These are phyloP conservation scores for Sideroxylon spinosum DNA, from an alignment of 179 eudicot species.

Conservation along the genomic window DNA sequence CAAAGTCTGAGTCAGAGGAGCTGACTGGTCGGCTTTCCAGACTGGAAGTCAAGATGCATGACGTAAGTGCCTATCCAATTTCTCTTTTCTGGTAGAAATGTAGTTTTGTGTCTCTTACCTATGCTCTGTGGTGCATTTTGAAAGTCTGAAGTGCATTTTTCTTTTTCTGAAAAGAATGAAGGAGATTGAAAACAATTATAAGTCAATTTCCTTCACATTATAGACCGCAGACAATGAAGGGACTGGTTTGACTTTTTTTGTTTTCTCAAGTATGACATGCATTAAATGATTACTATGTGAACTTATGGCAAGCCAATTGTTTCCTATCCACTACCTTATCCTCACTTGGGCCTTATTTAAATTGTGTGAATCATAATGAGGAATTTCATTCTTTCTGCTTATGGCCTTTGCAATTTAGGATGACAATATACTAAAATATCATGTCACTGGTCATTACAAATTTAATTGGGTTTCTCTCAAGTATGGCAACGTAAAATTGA, in stretches of 20 bases:
- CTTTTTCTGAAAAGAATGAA: too few species aligned
- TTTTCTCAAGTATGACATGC: too few species aligned
- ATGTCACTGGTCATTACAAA: neutral
- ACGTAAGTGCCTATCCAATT: slow-evolving; percentile 36
- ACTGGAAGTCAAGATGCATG: slow-evolving; percentile 50
- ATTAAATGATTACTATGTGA: neutral
- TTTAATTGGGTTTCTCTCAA: neutral
- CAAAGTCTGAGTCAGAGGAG: slow-evolving; percentile 44
- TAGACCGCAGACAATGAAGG: too few species aligned
- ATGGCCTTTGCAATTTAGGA: neutral
- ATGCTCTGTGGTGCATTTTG: neutral
- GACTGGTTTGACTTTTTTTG: too few species aligned
- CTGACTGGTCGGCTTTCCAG: slow-evolving; percentile 34
- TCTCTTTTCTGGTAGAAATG: neutral
- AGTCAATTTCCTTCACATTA: too few species aligned
- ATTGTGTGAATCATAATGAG: neutral
- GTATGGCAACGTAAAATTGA: neutral
- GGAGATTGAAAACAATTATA: too few species aligned
- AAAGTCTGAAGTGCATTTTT: too few species aligned
- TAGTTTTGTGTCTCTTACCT: neutral
- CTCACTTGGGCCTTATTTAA: neutral
- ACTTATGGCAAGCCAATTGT: neutral
- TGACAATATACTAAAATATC: neutral
- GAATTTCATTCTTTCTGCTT: too few species aligned
- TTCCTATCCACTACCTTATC: neutral